Conservation (phyloP, 2,329 filamentous ascomycete genomes). For the Zymoseptoria passerinii region DNA sequence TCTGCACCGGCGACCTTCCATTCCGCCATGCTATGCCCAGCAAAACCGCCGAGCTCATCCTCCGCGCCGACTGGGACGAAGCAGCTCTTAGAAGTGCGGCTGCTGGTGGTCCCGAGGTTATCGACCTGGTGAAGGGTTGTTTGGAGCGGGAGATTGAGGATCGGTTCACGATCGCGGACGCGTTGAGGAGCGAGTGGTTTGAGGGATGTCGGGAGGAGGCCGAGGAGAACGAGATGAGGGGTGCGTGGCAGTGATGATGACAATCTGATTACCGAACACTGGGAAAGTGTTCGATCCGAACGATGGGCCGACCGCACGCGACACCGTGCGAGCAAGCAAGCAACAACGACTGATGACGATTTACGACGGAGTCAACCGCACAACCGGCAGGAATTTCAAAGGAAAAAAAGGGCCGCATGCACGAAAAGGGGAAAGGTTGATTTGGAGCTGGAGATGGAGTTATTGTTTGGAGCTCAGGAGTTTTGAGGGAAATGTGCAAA, state of each 20-base stretch:
- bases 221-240: conserved; percentile 11
- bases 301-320: too few species aligned
- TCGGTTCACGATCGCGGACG: conserved; percentile 50
- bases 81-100: conserved; percentile 40
- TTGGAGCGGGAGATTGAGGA: conserved; percentile 48
- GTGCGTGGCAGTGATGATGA: not conserved
- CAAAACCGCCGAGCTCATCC: conserved; percentile 51
- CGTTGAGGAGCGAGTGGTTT: conserved; percentile 50
- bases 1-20: conserved; percentile 53
- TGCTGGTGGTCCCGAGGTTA: conserved; percentile 38
- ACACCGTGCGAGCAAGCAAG: not conserved
- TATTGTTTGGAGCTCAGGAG: not conserved
- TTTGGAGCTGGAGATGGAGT: not conserved
- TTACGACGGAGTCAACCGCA: not conserved
- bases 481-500: not conserved
- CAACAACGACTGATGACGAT: not conserved
- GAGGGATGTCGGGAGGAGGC: conserved; percentile 19
- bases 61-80: conserved; percentile 51
- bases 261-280: not conserved
- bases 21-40: conserved; percentile 54
- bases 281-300: too few species aligned
- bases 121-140: conserved; percentile 53
- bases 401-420: not conserved
- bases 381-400: not conserved
- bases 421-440: not conserved